A percentile compares a stretch with the other conserved stretches of the same genome.
Conservation (phyloP, 306 rosid genomes). For the Ormosia semicastrata region DNA sequence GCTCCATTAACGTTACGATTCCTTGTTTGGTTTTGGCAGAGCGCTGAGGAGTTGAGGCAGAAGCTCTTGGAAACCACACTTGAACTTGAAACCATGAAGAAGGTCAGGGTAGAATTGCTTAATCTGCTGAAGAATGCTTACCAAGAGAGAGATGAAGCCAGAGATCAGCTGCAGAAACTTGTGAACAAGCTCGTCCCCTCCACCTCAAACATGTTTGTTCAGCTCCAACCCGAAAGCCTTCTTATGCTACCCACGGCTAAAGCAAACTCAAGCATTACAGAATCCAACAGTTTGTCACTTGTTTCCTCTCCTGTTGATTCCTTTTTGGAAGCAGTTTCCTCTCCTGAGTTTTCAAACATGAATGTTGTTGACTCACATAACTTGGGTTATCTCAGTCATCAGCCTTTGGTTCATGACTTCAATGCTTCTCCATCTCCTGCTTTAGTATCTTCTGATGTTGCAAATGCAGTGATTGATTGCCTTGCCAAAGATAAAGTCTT, state of each 20-base stretch:
- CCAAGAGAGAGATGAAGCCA: slow-evolving; percentile 71
- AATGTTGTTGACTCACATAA: slow-evolving; percentile 53
- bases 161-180: slow-evolving; percentile 45
- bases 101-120: slow-evolving; percentile 20
- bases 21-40: slow-evolving; percentile 35
- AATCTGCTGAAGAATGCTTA: slow-evolving; percentile 39
- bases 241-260: slow-evolving; percentile 35
- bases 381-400: slow-evolving; percentile 34
- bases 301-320: slow-evolving; percentile 66
- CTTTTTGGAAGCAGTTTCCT: slow-evolving; percentile 55
- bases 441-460: slow-evolving; percentile 38
- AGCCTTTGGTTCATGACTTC: slow-evolving; percentile 12
- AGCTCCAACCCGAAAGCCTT: slow-evolving; percentile 28
- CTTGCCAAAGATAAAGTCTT: slow-evolving; percentile 42
- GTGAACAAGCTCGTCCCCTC: slow-evolving; percentile 24
- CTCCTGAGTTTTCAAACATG: slow-evolving; percentile 55
- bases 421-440: slow-evolving; percentile 2
- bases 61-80: slow-evolving; percentile 34
- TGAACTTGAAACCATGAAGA: slow-evolving; percentile 44
- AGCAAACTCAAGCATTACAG: slow-evolving; percentile 61
- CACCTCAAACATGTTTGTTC: slow-evolving; percentile 11
- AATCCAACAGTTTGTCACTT: slow-evolving; percentile 53
- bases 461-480: slow-evolving; percentile 34
- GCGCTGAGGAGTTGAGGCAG: slow-evolving; percentile 47
- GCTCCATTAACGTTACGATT: not conserved